phyloP scores from a whole-genome alignment of 192 early-diverging fungal genomes.

The Bifiguratus adelaidae region DNA sequence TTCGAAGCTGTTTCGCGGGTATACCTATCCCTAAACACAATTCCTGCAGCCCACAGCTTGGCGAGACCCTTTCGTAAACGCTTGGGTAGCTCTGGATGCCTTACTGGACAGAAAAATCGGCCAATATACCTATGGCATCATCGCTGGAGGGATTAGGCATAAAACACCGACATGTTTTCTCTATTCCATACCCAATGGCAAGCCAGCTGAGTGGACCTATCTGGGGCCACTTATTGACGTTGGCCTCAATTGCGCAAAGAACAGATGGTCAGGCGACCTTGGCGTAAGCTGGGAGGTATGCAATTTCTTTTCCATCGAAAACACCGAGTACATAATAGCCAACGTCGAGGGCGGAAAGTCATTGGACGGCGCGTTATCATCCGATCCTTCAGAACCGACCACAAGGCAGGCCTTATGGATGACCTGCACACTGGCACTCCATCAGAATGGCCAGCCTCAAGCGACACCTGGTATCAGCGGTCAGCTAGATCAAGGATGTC shows the following conservation, averaged over 20 bases:
- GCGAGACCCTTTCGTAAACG: slow-evolving; percentile 3
- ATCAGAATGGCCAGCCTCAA: not conserved
- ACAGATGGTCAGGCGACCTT: slow-evolving; percentile 3
- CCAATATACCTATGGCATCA: not conserved
- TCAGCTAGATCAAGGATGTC: not conserved
- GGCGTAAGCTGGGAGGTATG: slow-evolving; percentile 1
- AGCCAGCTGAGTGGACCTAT: not conserved
- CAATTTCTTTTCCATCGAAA: not conserved
- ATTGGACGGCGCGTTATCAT: not conserved
- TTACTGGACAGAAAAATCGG: not conserved
- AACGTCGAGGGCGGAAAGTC: slow-evolving; percentile 1
- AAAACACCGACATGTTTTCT: not conserved
- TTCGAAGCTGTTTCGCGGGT: not conserved
- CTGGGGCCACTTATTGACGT: not conserved
- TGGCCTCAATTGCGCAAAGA: not conserved
- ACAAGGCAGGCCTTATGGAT: slow-evolving; percentile 1
- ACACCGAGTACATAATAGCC: slow-evolving; percentile 2
- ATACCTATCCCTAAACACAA: not conserved
- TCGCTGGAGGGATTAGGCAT: not conserved
- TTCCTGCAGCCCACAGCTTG: not conserved
- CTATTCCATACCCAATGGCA: not conserved
- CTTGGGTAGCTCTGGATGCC: slow-evolving; percentile 1
- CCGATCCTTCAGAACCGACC: not conserved
- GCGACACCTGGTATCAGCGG: not conserved
- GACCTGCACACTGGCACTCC: not conserved